Conservation (phyloP, 2,329 filamentous ascomycete species). For the Camptophora hylomeconis region DNA sequence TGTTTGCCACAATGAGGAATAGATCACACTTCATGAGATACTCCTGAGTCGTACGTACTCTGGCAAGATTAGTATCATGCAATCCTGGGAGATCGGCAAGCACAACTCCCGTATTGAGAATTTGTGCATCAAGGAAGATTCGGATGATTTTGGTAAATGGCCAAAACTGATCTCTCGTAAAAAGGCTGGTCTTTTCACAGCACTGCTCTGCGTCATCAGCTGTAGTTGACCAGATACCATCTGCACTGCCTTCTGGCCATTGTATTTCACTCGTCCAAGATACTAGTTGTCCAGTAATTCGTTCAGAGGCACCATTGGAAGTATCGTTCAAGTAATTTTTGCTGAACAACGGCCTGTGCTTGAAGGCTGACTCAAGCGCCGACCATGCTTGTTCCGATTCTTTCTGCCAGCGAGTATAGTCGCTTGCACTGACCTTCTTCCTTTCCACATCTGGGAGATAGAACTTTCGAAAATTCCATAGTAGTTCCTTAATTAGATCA, state of each 20-base stretch:
- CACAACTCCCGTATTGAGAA: constrained; percentile 23
- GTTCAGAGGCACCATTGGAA: no score
- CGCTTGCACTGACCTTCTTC: constrained; percentile 11
- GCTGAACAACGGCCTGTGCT: constrained; percentile 19
- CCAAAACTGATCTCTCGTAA: constrained; percentile 24
- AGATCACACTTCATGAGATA: constrained; percentile 25
- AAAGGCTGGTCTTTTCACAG: constrained; percentile 19
- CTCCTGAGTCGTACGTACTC: constrained; percentile 23
- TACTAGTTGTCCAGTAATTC: constrained; percentile 19
- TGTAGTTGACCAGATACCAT: constrained; percentile 20
- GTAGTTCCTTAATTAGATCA: constrained; percentile 20
- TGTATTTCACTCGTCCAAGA: constrained; percentile 20
- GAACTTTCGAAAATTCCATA: constrained; percentile 22
- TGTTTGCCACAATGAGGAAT: constrained; percentile 24
- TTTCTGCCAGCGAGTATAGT: constrained; percentile 18
- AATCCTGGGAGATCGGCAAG: constrained; percentile 25
- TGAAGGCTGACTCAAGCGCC: constrained; percentile 24
- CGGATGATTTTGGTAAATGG: constrained; percentile 24
- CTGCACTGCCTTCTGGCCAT: constrained; percentile 19
- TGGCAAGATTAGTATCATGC: constrained; percentile 25
- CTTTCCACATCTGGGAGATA: constrained; percentile 18
- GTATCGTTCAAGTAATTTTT: constrained; percentile 16
- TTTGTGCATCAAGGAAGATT: constrained; percentile 21
- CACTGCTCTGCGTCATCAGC: constrained; percentile 22
- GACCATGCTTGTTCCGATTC: constrained; percentile 31